A percentile compares a stretch with the other conserved stretches of the same genome.
These are phyloP conservation scores for Prunus salicina DNA, from an alignment of 306 rosid species.

Conservation along the genomic window DNA sequence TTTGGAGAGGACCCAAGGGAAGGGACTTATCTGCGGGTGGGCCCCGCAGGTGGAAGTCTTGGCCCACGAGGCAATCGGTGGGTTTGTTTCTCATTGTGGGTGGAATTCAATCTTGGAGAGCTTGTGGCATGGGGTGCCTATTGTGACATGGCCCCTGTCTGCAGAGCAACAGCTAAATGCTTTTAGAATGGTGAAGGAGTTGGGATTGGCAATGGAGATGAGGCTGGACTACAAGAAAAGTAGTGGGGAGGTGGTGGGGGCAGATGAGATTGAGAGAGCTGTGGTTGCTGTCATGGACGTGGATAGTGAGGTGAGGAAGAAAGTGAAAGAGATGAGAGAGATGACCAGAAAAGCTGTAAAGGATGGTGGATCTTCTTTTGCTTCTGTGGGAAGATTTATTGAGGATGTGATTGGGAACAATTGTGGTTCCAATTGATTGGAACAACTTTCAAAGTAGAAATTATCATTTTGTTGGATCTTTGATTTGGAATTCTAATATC, in stretches of 20 bases:
- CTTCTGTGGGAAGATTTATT: constrained; percentile 1
- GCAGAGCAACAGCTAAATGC: constrained; percentile 71
- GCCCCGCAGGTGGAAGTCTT: constrained; percentile 56
- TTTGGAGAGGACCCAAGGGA: constrained; percentile 46
- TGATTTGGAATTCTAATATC: no score
- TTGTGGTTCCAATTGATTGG: not conserved
- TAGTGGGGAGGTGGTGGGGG: constrained; percentile 32
- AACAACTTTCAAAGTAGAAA: no score
- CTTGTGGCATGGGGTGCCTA: constrained; percentile 69
- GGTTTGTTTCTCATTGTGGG: constrained; percentile 64
- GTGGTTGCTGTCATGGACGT: constrained; percentile 34
- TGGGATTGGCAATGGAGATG: constrained; percentile 40
- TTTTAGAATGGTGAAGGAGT: constrained; percentile 48
- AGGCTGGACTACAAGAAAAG: constrained; percentile 36
- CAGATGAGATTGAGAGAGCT: constrained; percentile 49
- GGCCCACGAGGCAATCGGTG: constrained; percentile 43
- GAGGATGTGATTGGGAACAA: constrained; percentile 5
- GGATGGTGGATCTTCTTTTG: constrained; percentile 35
- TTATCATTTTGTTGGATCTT: not conserved
- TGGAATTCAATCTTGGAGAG: constrained; percentile 74
- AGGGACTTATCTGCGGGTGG: constrained; percentile 60
- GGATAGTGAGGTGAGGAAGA: constrained; percentile 29
- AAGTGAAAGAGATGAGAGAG: constrained; percentile 38
- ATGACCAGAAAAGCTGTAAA: constrained; percentile 34
- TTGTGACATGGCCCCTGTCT: constrained; percentile 67